A percentile compares a stretch with the other conserved stretches of the same genome.
Evolutionary conservation across 2,329 filamentous ascomycete genomes (phyloP).

Genomic region (Blumeriella jaapii): DNA sequence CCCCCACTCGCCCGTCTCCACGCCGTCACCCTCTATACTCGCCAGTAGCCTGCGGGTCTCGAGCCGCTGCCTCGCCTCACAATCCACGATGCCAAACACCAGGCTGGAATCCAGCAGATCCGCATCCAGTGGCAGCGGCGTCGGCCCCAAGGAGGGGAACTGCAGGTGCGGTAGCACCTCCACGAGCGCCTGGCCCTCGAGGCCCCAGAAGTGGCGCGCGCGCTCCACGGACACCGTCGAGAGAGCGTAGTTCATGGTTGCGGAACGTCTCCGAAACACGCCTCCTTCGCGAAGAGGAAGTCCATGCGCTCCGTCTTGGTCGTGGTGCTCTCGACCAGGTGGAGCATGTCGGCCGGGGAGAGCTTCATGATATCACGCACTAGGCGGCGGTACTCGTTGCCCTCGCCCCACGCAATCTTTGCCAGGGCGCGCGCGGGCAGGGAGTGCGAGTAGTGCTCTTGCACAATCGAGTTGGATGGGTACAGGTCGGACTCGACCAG

Average conservation of each 20-base stretch:
- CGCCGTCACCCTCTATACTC: conserved; percentile 7
- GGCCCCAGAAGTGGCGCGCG: conserved; percentile 6
- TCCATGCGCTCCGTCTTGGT: conserved; percentile 22
- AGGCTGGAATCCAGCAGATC: conserved; percentile 10
- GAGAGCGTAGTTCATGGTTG: conserved; percentile 21
- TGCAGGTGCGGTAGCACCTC: conserved; percentile 1
- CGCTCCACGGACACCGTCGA: conserved; percentile 10
- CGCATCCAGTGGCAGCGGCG: conserved; percentile 1
- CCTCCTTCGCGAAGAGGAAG: conserved; percentile 18
- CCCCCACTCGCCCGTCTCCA: conserved; percentile 12
- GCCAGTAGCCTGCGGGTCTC: not conserved
- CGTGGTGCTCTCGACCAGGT: conserved; percentile 22
- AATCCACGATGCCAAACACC: conserved; percentile 12
- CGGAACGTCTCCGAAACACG: conserved; percentile 20
- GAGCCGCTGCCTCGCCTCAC: not conserved
- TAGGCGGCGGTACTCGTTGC: conserved; percentile 16
- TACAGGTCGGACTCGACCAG: conserved; percentile 23
- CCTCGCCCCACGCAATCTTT: conserved; percentile 25
- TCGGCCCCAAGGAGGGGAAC: conserved; percentile 5
- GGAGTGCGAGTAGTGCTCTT: conserved; percentile 19
- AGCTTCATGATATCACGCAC: conserved; percentile 22
- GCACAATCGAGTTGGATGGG: conserved; percentile 22
- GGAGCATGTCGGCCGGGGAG: conserved; percentile 19
- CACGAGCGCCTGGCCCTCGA: conserved; percentile 3
- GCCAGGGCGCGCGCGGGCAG: conserved; percentile 16